phyloP scores from a whole-genome alignment of 2,329 filamentous ascomycete species.

The Pseudohalonectria lignicola region DNA sequence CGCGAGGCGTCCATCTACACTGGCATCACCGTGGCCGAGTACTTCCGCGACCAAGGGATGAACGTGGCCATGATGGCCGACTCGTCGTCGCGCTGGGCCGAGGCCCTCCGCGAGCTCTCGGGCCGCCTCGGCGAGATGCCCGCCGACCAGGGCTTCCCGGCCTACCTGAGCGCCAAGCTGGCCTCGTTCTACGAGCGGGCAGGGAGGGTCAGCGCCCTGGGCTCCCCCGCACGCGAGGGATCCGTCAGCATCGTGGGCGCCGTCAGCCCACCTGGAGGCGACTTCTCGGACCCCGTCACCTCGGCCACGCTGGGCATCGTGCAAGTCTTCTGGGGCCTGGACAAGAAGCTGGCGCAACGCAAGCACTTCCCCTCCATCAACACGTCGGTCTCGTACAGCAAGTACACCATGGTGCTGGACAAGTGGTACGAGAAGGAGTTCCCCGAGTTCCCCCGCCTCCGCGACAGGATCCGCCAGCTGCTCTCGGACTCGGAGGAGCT shows the following conservation, averaged over 20 bases:
- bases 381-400: constrained; percentile 88
- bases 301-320: constrained; percentile 90
- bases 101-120: constrained; percentile 96
- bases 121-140: constrained; percentile 99
- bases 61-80: constrained; percentile 99
- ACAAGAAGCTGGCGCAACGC: constrained; percentile 98
- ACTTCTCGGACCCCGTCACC: constrained; percentile 98
- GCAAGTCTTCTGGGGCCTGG: constrained; percentile 98
- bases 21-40: constrained; percentile 82
- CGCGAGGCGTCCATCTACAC: constrained; percentile 99
- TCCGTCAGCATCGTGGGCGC: constrained; percentile 97
- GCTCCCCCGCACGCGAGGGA: constrained; percentile 78
- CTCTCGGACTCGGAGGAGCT: constrained; percentile 93
- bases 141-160: constrained; percentile 98
- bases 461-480: constrained; percentile 88
- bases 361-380: constrained; percentile 99
- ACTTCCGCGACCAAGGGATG: constrained; percentile 95
- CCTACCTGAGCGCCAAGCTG: constrained; percentile 91
- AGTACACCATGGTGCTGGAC: constrained; percentile 83
- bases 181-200: constrained; percentile 99
- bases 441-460: constrained; percentile 86
- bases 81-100: constrained; percentile 95
- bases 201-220: constrained; percentile 73
- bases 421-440: constrained; percentile 90
- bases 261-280: constrained; percentile 93